Conservation (phyloP, 352 stramenopile genomes). For the Phytophthora chlamydospora region DNA sequence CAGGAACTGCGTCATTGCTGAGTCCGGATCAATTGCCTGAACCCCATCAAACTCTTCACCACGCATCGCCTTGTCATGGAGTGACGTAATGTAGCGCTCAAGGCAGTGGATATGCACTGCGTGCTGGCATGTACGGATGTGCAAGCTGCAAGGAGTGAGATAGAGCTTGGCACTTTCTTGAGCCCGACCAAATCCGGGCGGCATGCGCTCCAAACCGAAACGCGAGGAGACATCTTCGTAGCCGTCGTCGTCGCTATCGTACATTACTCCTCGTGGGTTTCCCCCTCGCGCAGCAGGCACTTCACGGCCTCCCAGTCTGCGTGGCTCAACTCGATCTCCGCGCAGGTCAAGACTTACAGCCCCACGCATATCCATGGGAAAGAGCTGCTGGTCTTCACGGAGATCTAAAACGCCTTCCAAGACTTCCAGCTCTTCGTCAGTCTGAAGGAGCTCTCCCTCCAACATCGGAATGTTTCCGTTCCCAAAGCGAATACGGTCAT, state of each 20-base stretch:
- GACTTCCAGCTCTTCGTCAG: constrained; percentile 72
- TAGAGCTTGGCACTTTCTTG: constrained; percentile 71
- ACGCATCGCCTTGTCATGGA: constrained; percentile 88
- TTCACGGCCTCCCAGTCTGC: constrained; percentile 36
- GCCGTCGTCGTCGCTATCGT: constrained; percentile 62
- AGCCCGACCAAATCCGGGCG: constrained; percentile 50
- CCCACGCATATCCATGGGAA: constrained; percentile 55
- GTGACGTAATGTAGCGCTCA: constrained; percentile 84
- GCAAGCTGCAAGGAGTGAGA: constrained; percentile 78
- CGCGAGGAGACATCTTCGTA: constrained; percentile 51
- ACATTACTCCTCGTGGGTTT: constrained; percentile 31
- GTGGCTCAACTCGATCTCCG: constrained; percentile 33
- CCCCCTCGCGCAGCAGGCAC: constrained; percentile 20
- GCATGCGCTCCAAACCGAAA: constrained; percentile 49
- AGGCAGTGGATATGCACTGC: constrained; percentile 88
- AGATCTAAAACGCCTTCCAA: constrained; percentile 72
- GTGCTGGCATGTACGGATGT: constrained; percentile 88
- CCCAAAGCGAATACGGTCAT: constrained; percentile 52
- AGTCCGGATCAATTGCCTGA: constrained; percentile 88
- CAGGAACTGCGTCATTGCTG: constrained; percentile 91
- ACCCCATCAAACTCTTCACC: constrained; percentile 90
- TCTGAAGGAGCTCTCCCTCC: constrained; percentile 66
- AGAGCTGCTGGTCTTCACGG: constrained; percentile 63
- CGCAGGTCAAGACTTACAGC: constrained; percentile 49
- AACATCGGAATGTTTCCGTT: constrained; percentile 53